These are phyloP conservation scores for Trichocladium uniseriatum DNA, from an alignment of 495 filamentous ascomycete genomes.

Conservation along the genomic window DNA sequence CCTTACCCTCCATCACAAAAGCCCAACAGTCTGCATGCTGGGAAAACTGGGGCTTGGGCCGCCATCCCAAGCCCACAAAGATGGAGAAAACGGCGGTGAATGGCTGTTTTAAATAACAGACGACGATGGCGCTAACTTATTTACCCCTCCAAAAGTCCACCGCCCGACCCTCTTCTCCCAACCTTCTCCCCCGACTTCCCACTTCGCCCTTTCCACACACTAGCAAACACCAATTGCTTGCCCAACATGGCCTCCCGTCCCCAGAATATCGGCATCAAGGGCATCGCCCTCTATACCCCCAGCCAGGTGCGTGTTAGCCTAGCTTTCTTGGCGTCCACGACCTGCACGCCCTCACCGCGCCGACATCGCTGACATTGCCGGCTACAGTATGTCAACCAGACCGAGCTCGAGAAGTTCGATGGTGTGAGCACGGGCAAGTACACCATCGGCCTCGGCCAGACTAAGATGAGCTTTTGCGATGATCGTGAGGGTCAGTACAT, in stretches of 20 bases:
- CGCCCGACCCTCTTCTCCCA: constrained; percentile 3
- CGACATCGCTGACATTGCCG: constrained; percentile 24
- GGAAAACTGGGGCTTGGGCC: constrained; percentile 9
- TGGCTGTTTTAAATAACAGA: constrained; percentile 14
- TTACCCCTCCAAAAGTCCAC: constrained; percentile 18
- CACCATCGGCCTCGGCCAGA: constrained; percentile 98
- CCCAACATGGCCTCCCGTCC: constrained; percentile 74
- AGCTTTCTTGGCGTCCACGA: background rate
- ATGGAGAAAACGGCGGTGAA: constrained; percentile 18
- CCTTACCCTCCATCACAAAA: background rate
- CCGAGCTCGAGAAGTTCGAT: constrained; percentile 96
- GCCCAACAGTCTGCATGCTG: constrained; percentile 6
- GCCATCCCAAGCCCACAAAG: constrained; percentile 1
- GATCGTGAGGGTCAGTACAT: constrained; percentile 78
- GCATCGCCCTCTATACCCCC: constrained; percentile 98
- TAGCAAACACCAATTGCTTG: constrained; percentile 20
- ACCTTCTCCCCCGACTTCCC: constrained; percentile 11
- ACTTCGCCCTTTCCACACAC: constrained; percentile 13
- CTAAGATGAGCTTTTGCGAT: constrained; percentile 99
- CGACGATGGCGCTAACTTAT: constrained; percentile 17
- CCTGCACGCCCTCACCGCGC: background rate
- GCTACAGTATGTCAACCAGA: constrained; percentile 88
- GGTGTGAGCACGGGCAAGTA: constrained; percentile 91
- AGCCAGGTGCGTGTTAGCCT: constrained; percentile 60
- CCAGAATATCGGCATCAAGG: constrained; percentile 98